Base-by-base conservation (phyloP, 2,329 filamentous ascomycete genomes). In the Massarina eburnea region DNA sequence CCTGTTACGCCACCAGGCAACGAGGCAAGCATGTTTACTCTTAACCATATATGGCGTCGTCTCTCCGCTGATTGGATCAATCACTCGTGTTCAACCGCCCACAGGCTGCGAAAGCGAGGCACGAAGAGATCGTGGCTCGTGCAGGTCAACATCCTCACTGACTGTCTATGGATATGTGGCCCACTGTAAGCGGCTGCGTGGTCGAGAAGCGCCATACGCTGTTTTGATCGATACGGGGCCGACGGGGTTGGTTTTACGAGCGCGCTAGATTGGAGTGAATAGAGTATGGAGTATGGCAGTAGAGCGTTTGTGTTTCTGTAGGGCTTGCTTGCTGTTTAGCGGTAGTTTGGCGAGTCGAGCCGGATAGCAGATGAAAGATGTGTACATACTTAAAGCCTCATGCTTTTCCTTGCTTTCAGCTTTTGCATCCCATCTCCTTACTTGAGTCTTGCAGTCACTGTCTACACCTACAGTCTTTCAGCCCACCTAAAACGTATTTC, bases 281-380 rank as follows among this genome's bases (percentile, higher is more conserved):
- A 19, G 26, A 32, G 22, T 17, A 8, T 22, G 17, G 26, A 20
- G n/a, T 38, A 26, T 38, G 40, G 39, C 34, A 20, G 19, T 24
- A 37, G n/a, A 26, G 20, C 43, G 22, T 34, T 34, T 32, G 17
- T 26, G 19, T 20, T 8, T 22, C 17, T 42, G 21, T 39, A 36
- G 39, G 37, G 35, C 41, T 43, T 46, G 43, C 19, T 35, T 3
- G 24, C 40, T 35, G 36, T 39, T 22, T 43, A 8, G 39, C 29
- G 27, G 19, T 15, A 14, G 20, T 19, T n/a, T 14, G 30, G 21
- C 2, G 6, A 32, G 24, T 42, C 39, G 18, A 22, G 29, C 18
- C 39, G 40, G 35, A 21, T 35, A 43, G 33, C 27, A 43, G 10
- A 27, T 12, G 12, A 26, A 33, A 30, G 15, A 24, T 5, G 14